Evolutionary conservation across 345 rosid species (phyloP).

Genomic region (Litchi chinensis): DNA sequence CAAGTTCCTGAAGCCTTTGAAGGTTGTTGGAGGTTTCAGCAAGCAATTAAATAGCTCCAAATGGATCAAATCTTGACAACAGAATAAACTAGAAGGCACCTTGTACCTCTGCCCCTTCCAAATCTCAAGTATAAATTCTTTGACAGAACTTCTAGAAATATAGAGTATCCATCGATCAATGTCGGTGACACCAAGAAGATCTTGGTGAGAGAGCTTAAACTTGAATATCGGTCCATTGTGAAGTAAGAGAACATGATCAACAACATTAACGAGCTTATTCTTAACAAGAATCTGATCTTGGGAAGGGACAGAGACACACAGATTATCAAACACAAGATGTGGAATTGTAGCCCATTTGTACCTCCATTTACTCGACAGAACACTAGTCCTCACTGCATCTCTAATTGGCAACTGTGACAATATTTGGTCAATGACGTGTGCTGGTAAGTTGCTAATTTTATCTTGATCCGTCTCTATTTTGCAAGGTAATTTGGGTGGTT

Average conservation of each 20-base stretch:
- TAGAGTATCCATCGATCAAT: conserved; percentile 72
- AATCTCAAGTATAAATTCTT: conserved; percentile 68
- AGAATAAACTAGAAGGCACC: conserved; percentile 59
- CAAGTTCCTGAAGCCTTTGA: conserved; percentile 61
- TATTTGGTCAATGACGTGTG: conserved; percentile 55
- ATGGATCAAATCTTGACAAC: conserved; percentile 49
- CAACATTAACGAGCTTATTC: conserved; percentile 52
- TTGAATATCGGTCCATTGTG: conserved; percentile 58
- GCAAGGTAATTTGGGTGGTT: conserved; percentile 47
- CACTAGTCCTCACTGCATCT: conserved; percentile 72
- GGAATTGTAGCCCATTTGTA: conserved; percentile 64
- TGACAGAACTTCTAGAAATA: conserved; percentile 56
- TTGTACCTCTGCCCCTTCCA: conserved; percentile 76
- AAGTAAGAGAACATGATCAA: conserved; percentile 69
- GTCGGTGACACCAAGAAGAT: conserved; percentile 61
- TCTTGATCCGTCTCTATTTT: conserved; percentile 46
- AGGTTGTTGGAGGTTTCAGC: conserved; percentile 53
- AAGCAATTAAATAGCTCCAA: conserved; percentile 73
- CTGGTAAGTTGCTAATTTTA: conserved; percentile 58
- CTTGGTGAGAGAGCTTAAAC: conserved; percentile 73
- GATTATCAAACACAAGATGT: conserved; percentile 56
- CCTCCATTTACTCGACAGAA: conserved; percentile 62
- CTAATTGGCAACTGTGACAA: conserved; percentile 55
- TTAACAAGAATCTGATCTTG: conserved; percentile 52
- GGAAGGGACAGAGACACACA: conserved; percentile 43